Evolutionary conservation across 1,284 basidiomycete genomes (phyloP).

Genomic region (Moesziomyces sp.): DNA sequence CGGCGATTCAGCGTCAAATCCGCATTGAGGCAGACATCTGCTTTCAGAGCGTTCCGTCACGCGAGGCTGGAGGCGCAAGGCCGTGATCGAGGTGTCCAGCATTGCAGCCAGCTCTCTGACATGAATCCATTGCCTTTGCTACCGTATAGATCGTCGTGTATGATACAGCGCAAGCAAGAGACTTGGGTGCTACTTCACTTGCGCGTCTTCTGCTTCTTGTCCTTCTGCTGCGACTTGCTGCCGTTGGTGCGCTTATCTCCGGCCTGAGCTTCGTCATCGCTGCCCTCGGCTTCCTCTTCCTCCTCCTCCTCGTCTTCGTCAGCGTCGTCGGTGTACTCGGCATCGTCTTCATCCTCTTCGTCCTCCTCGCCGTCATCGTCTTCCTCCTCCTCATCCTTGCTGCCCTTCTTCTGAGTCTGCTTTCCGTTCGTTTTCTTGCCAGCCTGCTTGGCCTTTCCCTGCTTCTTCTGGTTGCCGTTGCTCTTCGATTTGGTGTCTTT

Average conservation of each 20-base stretch:
- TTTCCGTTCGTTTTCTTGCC: slow-evolving; percentile 1
- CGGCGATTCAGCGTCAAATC: no score
- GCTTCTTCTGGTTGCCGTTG: not conserved
- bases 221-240: slow-evolving; percentile 27
- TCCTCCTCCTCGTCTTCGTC: slow-evolving; percentile 9
- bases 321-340: slow-evolving; percentile 5
- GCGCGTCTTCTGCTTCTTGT: slow-evolving; percentile 45
- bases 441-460: no score
- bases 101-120: not conserved
- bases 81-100: not conserved
- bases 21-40: no score
- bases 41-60: no score
- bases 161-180: slow-evolving; percentile 8
- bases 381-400: slow-evolving; percentile 11
- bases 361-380: slow-evolving; percentile 14
- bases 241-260: slow-evolving; percentile 34
- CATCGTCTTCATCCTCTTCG: slow-evolving; percentile 13
- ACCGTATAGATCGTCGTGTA: slow-evolving; percentile 12
- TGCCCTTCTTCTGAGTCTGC: slow-evolving; percentile 10
- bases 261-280: slow-evolving; percentile 17
- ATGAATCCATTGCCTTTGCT: not conserved
- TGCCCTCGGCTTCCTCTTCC: slow-evolving; percentile 8
- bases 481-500: slow-evolving; percentile 9
- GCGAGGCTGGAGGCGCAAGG: no score
- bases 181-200: slow-evolving; percentile 4